These are phyloP conservation scores for Chytriomyces sp. DNA, from an alignment of 192 early-diverging fungal species.

Conservation along the genomic window DNA sequence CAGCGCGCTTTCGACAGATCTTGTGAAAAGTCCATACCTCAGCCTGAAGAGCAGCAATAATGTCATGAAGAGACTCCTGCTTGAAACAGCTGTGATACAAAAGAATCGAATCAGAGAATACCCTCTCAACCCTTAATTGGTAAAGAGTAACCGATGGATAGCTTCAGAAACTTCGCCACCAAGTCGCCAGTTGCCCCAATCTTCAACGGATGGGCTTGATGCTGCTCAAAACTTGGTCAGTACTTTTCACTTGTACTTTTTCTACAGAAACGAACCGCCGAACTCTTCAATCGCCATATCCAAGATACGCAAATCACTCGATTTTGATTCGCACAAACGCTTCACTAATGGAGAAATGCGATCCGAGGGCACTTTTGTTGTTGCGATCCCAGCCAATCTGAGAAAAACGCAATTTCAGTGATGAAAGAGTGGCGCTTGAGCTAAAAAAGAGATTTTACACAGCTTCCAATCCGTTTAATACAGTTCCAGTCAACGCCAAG, in stretches of 20 bases:
- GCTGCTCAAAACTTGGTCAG: neutral
- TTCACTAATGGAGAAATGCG: slow-evolving; percentile 14
- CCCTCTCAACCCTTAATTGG: neutral
- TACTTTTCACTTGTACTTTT: neutral
- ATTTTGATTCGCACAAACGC: slow-evolving; percentile 9
- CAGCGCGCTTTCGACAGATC: slow-evolving; percentile 6
- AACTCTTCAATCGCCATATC: slow-evolving; percentile 31
- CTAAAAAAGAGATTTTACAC: slow-evolving; percentile 4
- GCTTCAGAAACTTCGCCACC: slow-evolving; percentile 6
- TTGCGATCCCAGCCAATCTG: slow-evolving; percentile 13
- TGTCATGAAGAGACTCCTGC: slow-evolving; percentile 60
- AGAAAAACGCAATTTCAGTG: neutral
- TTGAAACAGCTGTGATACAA: neutral
- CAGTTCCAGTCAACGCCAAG: neutral
- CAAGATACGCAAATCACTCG: slow-evolving; percentile 17
- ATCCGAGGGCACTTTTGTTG: slow-evolving; percentile 17
- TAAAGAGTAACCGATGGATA: slow-evolving; percentile 2
- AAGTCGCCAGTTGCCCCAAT: slow-evolving; percentile 22
- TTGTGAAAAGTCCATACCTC: slow-evolving; percentile 52
- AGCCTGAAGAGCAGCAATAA: slow-evolving; percentile 77
- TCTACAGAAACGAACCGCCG: neutral
- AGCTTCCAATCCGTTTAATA: neutral
- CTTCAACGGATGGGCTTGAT: slow-evolving; percentile 18
- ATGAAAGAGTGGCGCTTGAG: neutral
- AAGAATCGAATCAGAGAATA: no score